phyloP scores from a whole-genome alignment of 1,284 basidiomycete species.

The Neotropicomus parvogracilis region DNA sequence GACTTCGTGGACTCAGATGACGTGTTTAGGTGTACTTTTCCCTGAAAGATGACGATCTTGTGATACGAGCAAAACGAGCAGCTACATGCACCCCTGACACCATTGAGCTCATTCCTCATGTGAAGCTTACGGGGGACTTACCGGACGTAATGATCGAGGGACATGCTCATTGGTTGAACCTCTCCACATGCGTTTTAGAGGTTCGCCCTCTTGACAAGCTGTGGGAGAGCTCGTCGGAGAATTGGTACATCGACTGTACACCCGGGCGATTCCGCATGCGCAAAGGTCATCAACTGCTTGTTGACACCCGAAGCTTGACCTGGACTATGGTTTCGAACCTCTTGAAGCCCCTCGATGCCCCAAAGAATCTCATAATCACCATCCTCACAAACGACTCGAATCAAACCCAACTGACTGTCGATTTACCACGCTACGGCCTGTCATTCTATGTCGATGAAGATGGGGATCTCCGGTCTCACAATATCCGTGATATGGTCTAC shows the following conservation, averaged over 20 bases:
- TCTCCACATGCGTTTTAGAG: slow-evolving; percentile 10
- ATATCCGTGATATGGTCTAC: slow-evolving; percentile 24
- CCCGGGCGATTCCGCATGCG: neutral
- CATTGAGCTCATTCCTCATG: slow-evolving; percentile 38
- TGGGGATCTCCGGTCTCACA: slow-evolving; percentile 29
- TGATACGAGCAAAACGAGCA: neutral
- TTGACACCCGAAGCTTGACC: slow-evolving; percentile 35
- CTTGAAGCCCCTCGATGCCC: slow-evolving; percentile 30
- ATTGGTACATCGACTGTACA: neutral
- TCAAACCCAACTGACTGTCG: slow-evolving; percentile 28
- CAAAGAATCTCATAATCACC: slow-evolving; percentile 30
- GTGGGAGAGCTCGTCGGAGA: neutral
- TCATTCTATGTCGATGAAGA: slow-evolving; percentile 33
- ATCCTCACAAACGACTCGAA: slow-evolving; percentile 4
- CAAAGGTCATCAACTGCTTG: neutral
- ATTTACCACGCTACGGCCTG: slow-evolving; percentile 42
- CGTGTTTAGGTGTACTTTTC: neutral
- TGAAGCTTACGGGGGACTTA: slow-evolving; percentile 34
- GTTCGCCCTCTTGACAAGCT: neutral
- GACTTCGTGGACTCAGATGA: neutral
- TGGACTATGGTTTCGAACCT: slow-evolving; percentile 29
- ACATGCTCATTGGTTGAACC: slow-evolving; percentile 39
- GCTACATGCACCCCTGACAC: slow-evolving; percentile 1
- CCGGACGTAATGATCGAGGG: slow-evolving; percentile 35
- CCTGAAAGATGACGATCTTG: neutral